phyloP scores from a whole-genome alignment of 805 yeast genomes.

The Candida ovalis region DNA sequence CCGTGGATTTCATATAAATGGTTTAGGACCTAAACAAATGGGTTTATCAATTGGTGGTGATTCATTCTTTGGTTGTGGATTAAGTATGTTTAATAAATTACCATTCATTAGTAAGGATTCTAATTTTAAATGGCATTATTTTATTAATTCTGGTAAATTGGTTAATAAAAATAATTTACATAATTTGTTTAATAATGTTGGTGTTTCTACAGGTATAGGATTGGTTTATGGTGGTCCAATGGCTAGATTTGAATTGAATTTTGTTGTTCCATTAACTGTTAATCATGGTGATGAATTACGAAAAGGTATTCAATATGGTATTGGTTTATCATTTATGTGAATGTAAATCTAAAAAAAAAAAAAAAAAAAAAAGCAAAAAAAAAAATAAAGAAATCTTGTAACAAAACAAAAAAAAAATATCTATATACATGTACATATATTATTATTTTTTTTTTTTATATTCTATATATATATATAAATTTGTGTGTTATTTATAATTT shows the following conservation, averaged over 20 bases:
- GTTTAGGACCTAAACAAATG: constrained; percentile 52
- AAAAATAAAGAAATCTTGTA: not conserved
- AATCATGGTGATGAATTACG: constrained; percentile 44
- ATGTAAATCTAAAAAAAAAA: not conserved
- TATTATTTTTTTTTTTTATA: not conserved
- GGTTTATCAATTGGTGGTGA: constrained; percentile 52
- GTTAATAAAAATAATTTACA: constrained; percentile 17
- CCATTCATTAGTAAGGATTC: constrained; percentile 41
- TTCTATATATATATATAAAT: not conserved
- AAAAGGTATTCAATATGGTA: constrained; percentile 56
- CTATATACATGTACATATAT: not conserved
- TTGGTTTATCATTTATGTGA: constrained; percentile 54
- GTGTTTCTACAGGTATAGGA: constrained; percentile 45
- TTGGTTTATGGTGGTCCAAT: constrained; percentile 51
- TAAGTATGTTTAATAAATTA: constrained; percentile 39
- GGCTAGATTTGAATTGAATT: constrained; percentile 56
- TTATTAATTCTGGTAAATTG: constrained; percentile 47
- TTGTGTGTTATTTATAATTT: constrained; percentile 9
- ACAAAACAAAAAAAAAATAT: too few relatives aligned
- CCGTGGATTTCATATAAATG: constrained; percentile 47
- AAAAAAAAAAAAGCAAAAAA: not conserved
- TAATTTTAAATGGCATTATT: constrained; percentile 45
- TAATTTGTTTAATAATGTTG: constrained; percentile 22
- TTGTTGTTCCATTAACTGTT: constrained; percentile 45
- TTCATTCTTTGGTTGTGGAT: constrained; percentile 42